Percentiles rank a stretch among this genome's conserved stretches.
phyloP scores from a whole-genome alignment of 352 stramenopile species.

The Phytophthora sp. region DNA sequence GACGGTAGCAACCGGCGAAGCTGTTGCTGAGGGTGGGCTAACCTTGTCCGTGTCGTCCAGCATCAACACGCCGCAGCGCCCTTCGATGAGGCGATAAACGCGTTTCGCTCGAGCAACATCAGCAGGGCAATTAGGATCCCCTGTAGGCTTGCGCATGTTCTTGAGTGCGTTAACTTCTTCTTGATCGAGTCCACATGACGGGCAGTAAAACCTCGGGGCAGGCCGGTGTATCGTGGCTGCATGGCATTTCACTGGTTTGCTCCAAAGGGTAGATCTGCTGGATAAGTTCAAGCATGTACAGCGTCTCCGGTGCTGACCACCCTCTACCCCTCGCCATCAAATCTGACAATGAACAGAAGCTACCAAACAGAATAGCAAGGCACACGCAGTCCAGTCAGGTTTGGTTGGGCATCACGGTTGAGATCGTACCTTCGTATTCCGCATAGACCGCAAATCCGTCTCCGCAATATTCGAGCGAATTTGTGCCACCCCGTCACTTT shows the following conservation, averaged over 20 bases:
- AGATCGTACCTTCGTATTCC: no score
- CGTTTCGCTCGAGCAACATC: constrained; percentile 4
- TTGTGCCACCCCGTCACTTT: no score
- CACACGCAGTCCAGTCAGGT: no score
- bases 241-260: constrained; percentile 12
- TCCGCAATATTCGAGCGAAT: no score
- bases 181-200: not conserved
- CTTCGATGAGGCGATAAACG: not conserved
- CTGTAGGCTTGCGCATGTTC: constrained; percentile 12
- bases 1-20: not conserved
- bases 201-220: not conserved
- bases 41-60: not conserved
- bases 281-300: constrained; percentile 16
- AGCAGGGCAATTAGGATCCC: not conserved
- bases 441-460: no score
- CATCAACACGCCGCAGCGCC: not conserved
- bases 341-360: not conserved
- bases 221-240: not conserved
- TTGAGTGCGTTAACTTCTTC: constrained; percentile 9
- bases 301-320: not conserved
- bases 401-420: no score
- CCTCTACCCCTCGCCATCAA: constrained; percentile 5
- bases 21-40: no score
- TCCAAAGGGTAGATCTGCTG: constrained; percentile 14
- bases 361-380: no score